These are phyloP conservation scores for Musa itinerans DNA, from an alignment of 176 grass and related monocot genomes.

Conservation along the genomic window DNA sequence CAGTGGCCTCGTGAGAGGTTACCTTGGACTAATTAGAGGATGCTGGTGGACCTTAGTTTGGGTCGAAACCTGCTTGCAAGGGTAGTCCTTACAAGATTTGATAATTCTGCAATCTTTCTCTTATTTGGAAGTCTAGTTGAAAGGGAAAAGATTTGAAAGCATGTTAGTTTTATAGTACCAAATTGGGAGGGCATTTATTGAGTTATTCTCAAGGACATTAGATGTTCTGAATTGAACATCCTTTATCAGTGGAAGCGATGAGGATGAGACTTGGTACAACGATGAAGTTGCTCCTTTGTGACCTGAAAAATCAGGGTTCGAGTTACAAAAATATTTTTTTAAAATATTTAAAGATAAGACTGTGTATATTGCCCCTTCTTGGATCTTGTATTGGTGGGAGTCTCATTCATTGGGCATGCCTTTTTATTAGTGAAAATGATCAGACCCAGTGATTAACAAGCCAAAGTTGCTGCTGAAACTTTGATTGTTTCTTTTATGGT, in stretches of 20 bases:
- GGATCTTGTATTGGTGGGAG: too few species aligned
- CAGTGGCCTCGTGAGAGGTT: slow-evolving; percentile 28
- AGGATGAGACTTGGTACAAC: too few species aligned
- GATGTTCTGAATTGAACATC: not conserved
- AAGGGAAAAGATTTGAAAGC: not conserved
- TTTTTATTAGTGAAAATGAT: not conserved
- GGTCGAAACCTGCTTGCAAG: slow-evolving; percentile 16
- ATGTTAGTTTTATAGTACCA: not conserved
- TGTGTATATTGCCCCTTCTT: too few species aligned
- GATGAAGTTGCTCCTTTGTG: too few species aligned
- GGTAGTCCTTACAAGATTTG: not conserved
- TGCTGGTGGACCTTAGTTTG: slow-evolving; percentile 21
- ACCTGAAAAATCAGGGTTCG: too few species aligned
- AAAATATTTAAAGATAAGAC: too few species aligned
- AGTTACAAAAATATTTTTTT: too few species aligned
- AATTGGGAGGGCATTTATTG: not conserved
- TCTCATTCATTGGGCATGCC: too few species aligned
- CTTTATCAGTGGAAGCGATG: not conserved
- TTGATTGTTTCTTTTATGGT: not conserved
- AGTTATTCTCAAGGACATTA: not conserved
- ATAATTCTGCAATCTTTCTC: not conserved
- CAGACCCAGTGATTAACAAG: not conserved
- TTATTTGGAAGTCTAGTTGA: slow-evolving; percentile 6
- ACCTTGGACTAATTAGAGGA: slow-evolving; percentile 31
- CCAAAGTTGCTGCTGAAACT: not conserved